Evolutionary conservation across 768 basidiomycete genomes (phyloP).

Genomic region (Antrodiella citrinella): DNA sequence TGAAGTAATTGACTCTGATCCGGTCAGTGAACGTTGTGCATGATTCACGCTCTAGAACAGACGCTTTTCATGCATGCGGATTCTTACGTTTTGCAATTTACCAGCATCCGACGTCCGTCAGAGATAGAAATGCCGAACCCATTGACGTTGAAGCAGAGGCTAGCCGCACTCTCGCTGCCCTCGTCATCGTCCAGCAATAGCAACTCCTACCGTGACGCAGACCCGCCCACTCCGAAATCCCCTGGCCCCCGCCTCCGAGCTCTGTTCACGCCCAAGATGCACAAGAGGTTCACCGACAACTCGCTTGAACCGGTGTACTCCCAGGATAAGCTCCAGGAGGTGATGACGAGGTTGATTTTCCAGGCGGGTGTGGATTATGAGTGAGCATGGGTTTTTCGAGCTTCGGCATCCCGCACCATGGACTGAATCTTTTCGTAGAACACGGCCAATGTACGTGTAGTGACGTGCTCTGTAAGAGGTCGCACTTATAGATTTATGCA

Average conservation of each 20-base stretch:
- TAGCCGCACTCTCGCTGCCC: slow-evolving; percentile 53
- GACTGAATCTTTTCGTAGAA: slow-evolving; percentile 35
- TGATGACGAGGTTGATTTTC: slow-evolving; percentile 68
- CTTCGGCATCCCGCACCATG: slow-evolving; percentile 2
- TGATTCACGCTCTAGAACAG: too few species aligned
- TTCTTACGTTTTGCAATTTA: neutral
- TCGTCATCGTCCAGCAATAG: slow-evolving; percentile 40
- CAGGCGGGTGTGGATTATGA: slow-evolving; percentile 89
- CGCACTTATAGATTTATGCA: slow-evolving; percentile 20
- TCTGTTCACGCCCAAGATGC: slow-evolving; percentile 47
- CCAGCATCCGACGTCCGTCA: neutral
- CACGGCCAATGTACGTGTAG: slow-evolving; percentile 70
- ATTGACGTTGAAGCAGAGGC: slow-evolving; percentile 54
- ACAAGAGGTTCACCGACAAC: slow-evolving; percentile 26
- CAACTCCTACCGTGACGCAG: slow-evolving; percentile 17
- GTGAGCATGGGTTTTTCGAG: slow-evolving; percentile 35
- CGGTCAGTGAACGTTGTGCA: too few species aligned
- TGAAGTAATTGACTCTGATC: too few species aligned
- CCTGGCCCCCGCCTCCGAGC: slow-evolving; percentile 22
- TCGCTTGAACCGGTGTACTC: slow-evolving; percentile 15
- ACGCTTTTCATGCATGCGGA: neutral
- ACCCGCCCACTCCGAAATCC: slow-evolving; percentile 20
- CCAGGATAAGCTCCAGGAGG: slow-evolving; percentile 47
- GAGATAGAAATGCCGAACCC: slow-evolving; percentile 8
- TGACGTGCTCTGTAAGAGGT: neutral